These are phyloP conservation scores for Amaranthus cruentus DNA, from an alignment of 148 eudicot species.

Conservation along the genomic window DNA sequence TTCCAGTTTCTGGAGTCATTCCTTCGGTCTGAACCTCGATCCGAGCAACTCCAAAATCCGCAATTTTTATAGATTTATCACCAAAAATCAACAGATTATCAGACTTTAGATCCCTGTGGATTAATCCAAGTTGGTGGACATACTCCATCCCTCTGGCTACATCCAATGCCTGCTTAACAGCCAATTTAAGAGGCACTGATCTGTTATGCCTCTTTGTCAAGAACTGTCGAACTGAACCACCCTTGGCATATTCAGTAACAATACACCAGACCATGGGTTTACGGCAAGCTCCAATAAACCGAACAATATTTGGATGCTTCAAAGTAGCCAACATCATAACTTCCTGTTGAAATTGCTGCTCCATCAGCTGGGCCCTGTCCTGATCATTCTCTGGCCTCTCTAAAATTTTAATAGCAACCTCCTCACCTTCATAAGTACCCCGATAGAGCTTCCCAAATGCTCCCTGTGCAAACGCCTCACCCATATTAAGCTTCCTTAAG, in stretches of 20 bases:
- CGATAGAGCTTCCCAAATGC: conserved; percentile 95
- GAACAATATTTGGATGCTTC: conserved; percentile 89
- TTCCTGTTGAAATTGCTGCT: conserved; percentile 98
- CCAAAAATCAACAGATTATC: conserved; percentile 87
- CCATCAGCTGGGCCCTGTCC: conserved; percentile 86
- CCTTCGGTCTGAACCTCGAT: conserved; percentile 99
- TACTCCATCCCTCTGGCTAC: conserved; percentile 99
- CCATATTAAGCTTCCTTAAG: conserved; percentile 86
- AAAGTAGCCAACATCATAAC: conserved; percentile 97
- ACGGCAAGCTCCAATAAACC: conserved; percentile 91
- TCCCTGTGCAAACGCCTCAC: conserved; percentile 92
- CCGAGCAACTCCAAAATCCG: conserved; percentile 98
- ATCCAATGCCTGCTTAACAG: conserved; percentile 96
- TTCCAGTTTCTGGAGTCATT: conserved; percentile 99
- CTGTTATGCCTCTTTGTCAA: conserved; percentile 74
- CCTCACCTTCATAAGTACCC: conserved; percentile 91
- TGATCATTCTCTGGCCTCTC: conserved; percentile 93
- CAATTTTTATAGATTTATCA: conserved; percentile 92
- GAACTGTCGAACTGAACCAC: conserved; percentile 94
- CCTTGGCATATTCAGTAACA: conserved; percentile 95
- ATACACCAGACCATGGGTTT: conserved; percentile 99
- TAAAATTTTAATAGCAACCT: conserved; percentile 92
- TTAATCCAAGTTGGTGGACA: conserved; percentile 76
- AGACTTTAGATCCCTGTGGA: conserved; percentile 88
- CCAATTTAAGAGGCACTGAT: conserved; percentile 83